These are phyloP conservation scores for Podospora tetraspora DNA, from an alignment of 495 filamentous ascomycete species.

Conservation along the genomic window DNA sequence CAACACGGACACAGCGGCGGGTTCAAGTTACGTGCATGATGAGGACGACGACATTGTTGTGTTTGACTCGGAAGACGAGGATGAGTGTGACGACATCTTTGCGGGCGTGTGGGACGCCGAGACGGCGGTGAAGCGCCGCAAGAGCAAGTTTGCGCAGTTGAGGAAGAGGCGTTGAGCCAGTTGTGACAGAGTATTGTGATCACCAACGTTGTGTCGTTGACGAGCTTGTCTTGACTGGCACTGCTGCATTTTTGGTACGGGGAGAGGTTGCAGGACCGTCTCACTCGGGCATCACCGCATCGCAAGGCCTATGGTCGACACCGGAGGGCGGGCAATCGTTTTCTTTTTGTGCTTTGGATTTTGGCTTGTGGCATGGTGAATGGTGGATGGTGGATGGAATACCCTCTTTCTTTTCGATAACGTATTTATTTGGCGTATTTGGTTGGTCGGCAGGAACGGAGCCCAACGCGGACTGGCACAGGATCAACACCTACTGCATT, in stretches of 20 bases:
- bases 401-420: neutral
- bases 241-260: neutral
- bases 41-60: slow-evolving; percentile 44
- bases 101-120: slow-evolving; percentile 76
- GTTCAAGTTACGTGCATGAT: slow-evolving; percentile 7
- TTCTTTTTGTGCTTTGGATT: neutral
- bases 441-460: neutral
- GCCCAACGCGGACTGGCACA: neutral
- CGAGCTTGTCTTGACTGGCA: neutral
- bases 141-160: slow-evolving; percentile 42
- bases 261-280: neutral
- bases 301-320: neutral
- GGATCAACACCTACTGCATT: neutral
- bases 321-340: neutral
- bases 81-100: slow-evolving; percentile 93
- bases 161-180: slow-evolving; percentile 5
- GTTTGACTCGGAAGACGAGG: slow-evolving; percentile 89
- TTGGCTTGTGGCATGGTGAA: neutral
- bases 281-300: neutral
- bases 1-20: neutral
- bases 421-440: neutral
- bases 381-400: neutral
- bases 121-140: slow-evolving; percentile 59
- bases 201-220: neutral
- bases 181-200: neutral